phyloP scores from a whole-genome alignment of 352 stramenopile genomes.

The Phytophthora colocasiae region DNA sequence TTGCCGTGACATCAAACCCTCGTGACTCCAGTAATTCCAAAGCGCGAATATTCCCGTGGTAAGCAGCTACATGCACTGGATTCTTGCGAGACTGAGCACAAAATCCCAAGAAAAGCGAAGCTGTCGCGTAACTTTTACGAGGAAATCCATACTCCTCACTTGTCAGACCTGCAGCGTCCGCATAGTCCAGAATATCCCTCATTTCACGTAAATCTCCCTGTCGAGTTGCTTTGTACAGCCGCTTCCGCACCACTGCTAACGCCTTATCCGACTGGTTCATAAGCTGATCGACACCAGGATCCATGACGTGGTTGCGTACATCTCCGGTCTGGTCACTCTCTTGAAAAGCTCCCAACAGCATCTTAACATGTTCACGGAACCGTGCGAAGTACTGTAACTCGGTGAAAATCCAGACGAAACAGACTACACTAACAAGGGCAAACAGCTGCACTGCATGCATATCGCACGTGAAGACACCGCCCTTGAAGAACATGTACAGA shows the following conservation, averaged over 20 bases:
- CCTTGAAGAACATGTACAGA: constrained; percentile 87
- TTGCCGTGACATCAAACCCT: constrained; percentile 66
- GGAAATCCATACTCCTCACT: constrained; percentile 60
- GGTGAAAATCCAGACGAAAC: constrained; percentile 67
- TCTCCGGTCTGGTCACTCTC: constrained; percentile 81
- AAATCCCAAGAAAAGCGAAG: constrained; percentile 58
- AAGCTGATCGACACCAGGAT: constrained; percentile 58
- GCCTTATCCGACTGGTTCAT: constrained; percentile 65
- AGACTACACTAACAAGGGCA: constrained; percentile 55
- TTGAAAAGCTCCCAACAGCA: constrained; percentile 82
- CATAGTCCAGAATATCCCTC: constrained; percentile 65
- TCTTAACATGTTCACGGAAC: constrained; percentile 87
- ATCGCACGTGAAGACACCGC: constrained; percentile 64
- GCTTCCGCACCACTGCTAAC: constrained; percentile 64
- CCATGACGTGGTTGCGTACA: constrained; percentile 72
- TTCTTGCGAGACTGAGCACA: constrained; percentile 83
- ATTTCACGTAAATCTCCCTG: constrained; percentile 72
- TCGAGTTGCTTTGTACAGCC: constrained; percentile 76
- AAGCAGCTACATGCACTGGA: constrained; percentile 78
- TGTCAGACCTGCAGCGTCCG: constrained; percentile 46
- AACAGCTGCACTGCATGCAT: constrained; percentile 63
- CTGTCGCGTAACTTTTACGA: constrained; percentile 53
- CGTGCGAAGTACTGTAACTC: constrained; percentile 77
- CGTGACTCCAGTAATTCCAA: constrained; percentile 60
- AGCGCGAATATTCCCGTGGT: constrained; percentile 74